Percentiles rank a stretch among this genome's conserved stretches.
Conservation (phyloP, 176 grass and related monocot genomes). For the Phoenix dactylifera region DNA sequence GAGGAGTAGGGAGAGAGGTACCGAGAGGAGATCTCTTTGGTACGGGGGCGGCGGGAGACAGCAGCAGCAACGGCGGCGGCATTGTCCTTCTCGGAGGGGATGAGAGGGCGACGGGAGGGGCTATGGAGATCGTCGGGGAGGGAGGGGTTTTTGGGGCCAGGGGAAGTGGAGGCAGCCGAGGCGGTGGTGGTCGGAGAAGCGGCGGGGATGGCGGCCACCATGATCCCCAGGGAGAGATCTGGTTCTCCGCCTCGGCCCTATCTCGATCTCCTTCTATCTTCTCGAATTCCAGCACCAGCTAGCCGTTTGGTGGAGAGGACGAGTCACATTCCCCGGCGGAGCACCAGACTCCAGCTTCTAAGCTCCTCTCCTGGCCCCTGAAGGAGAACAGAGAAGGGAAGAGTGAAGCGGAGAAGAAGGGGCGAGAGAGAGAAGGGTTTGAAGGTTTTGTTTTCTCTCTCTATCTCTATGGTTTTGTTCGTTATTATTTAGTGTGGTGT, state of each 20-base stretch:
- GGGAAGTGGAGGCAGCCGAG: not conserved
- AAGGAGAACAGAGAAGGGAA: slow-evolving; percentile 5
- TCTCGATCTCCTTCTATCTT: slow-evolving; percentile 18
- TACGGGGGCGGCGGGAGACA: slow-evolving; percentile 15
- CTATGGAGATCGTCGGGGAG: slow-evolving; percentile 1
- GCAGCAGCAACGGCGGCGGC: slow-evolving; percentile 1
- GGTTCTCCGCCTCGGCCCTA: not conserved
- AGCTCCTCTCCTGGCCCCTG: not conserved
- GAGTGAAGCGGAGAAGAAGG: not conserved
- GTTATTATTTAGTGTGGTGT: no score
- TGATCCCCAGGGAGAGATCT: slow-evolving; percentile 13
- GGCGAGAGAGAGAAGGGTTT: not conserved
- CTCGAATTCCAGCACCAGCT: not conserved
- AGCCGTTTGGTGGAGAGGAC: not conserved
- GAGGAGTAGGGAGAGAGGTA: slow-evolving; percentile 26
- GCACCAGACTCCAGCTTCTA: not conserved
- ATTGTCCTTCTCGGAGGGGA: slow-evolving; percentile 39
- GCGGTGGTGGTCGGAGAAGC: not conserved
- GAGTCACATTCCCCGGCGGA: not conserved
- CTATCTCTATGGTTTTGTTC: no score
- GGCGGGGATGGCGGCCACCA: slow-evolving; percentile 26
- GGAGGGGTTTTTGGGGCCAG: not conserved
- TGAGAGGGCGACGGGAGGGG: slow-evolving; percentile 24
- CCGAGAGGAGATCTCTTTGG: slow-evolving; percentile 41
- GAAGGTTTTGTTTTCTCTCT: no score